Conservation (phyloP, 768 basidiomycete species). For the Podaxis mareebaensis region DNA sequence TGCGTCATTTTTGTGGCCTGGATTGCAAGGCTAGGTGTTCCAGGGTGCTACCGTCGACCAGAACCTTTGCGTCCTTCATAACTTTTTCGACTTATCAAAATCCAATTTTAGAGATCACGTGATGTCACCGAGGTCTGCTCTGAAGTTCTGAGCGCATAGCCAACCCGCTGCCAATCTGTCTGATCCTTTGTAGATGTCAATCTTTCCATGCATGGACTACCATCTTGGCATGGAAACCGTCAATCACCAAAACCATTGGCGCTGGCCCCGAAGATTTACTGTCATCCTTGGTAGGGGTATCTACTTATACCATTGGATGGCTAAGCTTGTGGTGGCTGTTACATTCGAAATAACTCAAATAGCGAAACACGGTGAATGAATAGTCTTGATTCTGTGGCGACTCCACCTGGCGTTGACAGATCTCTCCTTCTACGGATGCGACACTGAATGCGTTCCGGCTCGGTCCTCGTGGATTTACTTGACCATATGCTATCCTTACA, state of each 20-base stretch:
- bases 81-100: neutral
- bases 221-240: too few relatives aligned
- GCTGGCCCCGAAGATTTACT: too few relatives aligned
- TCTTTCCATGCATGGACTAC: too few relatives aligned
- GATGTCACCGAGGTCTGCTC: neutral
- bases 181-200: neutral
- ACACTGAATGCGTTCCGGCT: neutral
- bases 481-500: neutral
- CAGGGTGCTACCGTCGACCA: neutral
- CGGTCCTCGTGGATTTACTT: neutral
- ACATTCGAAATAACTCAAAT: neutral
- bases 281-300: too few relatives aligned
- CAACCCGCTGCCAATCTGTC: neutral
- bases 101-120: conserved; percentile 1
- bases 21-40: neutral
- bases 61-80: too few relatives aligned
- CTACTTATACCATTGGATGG: neutral
- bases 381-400: neutral
- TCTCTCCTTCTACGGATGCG: neutral
- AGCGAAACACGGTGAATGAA: neutral
- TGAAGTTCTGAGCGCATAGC: neutral
- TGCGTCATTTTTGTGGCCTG: conserved; percentile 6
- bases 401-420: neutral
- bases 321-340: neutral
- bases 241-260: too few relatives aligned